Evolutionary conservation across 208 protist genomes (phyloP).

Genomic region (Trypanosoma theileri): DNA sequence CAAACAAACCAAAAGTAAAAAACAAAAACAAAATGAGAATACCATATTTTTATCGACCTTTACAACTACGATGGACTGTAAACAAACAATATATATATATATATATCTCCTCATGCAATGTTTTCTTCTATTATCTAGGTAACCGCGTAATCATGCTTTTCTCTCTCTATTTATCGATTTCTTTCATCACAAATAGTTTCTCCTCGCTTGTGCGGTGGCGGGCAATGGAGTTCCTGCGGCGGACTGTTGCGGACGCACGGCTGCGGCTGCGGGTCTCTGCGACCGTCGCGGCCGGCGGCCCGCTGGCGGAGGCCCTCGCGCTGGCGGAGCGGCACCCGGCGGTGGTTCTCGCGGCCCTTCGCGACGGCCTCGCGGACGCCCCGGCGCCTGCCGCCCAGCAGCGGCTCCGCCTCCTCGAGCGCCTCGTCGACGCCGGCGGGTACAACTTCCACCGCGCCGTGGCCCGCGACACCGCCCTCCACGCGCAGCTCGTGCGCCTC

Average conservation of each 20-base stretch:
- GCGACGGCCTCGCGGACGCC: constrained; percentile 33
- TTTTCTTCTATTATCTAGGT: too few relatives aligned
- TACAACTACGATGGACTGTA: too few relatives aligned
- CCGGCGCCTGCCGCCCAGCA: constrained; percentile 40
- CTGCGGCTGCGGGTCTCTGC: constrained; percentile 46
- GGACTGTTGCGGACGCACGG: constrained; percentile 47
- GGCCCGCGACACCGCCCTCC: constrained; percentile 44
- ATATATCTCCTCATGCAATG: too few relatives aligned
- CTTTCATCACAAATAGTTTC: neutral
- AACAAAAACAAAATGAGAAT: too few relatives aligned
- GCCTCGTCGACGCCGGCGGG: constrained; percentile 71
- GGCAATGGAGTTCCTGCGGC: constrained; percentile 66
- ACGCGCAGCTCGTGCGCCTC: constrained; percentile 65
- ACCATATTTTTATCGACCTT: too few relatives aligned
- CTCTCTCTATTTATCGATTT: neutral
- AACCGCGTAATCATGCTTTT: too few relatives aligned
- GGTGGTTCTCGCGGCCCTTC: constrained; percentile 47
- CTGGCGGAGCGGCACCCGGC: constrained; percentile 60
- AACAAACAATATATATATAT: too few relatives aligned
- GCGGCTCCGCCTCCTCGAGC: constrained; percentile 69
- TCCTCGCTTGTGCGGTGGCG: neutral
- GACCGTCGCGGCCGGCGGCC: neutral
- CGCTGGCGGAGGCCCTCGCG: constrained; percentile 32
- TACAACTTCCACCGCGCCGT: constrained; percentile 76
- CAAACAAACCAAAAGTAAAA: too few relatives aligned